Conservation (phyloP, 2,329 filamentous ascomycete genomes). For the Tolypocladium guangdongense region DNA sequence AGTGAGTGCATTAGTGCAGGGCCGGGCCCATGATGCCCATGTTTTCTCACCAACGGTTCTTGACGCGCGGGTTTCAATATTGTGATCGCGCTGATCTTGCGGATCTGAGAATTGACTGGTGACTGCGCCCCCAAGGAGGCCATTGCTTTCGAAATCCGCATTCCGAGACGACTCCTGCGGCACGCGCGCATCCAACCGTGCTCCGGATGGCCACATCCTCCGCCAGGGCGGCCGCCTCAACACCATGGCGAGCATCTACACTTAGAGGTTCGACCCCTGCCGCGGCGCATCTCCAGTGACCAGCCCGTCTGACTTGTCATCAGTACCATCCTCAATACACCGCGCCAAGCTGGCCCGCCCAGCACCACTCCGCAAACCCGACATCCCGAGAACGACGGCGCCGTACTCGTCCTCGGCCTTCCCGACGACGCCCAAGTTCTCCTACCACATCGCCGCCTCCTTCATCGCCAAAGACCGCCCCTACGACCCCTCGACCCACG, state of each 20-base stretch:
- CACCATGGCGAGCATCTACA: slow-evolving; percentile 7
- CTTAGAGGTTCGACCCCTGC: background rate
- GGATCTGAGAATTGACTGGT: background rate
- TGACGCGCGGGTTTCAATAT: background rate
- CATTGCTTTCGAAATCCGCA: background rate
- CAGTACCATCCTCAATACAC: background rate
- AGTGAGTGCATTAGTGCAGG: no score
- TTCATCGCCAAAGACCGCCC: slow-evolving; percentile 62
- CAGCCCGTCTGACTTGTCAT: background rate
- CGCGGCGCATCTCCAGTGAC: background rate
- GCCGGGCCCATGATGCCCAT: no score
- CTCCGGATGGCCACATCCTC: slow-evolving; percentile 8
- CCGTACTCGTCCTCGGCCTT: slow-evolving; percentile 5
- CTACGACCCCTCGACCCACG: slow-evolving; percentile 57
- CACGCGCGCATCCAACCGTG: background rate
- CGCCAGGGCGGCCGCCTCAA: slow-evolving; percentile 9
- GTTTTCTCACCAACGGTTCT: background rate
- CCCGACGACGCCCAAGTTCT: slow-evolving; percentile 31
- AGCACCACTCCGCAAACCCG: background rate
- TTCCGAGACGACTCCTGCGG: background rate
- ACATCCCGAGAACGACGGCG: background rate
- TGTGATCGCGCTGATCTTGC: background rate
- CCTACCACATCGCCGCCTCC: slow-evolving; percentile 62
- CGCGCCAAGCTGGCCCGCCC: background rate
- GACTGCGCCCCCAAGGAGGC: background rate